Conservation (phyloP, 352 stramenopile species). For the Globisporangium recalcitrans region DNA sequence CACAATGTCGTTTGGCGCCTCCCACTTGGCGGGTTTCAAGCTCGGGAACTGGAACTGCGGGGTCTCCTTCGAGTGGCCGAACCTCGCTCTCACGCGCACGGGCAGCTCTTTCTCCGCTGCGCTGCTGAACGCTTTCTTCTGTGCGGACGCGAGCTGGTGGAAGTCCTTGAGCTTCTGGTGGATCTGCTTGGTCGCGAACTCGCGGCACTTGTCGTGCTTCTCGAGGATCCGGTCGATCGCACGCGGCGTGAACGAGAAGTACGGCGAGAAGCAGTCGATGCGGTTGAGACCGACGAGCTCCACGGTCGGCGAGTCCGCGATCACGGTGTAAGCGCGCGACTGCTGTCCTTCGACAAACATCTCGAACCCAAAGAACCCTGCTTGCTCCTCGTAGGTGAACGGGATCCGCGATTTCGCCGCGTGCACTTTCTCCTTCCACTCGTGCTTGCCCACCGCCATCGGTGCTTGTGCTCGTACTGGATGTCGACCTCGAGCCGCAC, state of each 20-base stretch:
- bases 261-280: conserved; percentile 67
- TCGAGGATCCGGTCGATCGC: conserved; percentile 54
- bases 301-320: conserved; percentile 44
- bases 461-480: conserved; percentile 60
- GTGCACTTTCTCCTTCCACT: conserved; percentile 55
- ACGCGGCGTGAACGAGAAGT: conserved; percentile 63
- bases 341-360: conserved; percentile 60
- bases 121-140: conserved; percentile 22
- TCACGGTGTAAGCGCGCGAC: conserved; percentile 44
- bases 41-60: conserved; percentile 60
- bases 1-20: conserved; percentile 50
- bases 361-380: conserved; percentile 64
- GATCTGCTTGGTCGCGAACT: conserved; percentile 37
- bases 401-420: conserved; percentile 42
- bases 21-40: conserved; percentile 39
- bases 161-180: conserved; percentile 55
- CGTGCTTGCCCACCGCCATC: conserved; percentile 43
- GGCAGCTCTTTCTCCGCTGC: conserved; percentile 19
- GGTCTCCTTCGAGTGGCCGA: conserved; percentile 35
- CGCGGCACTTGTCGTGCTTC: conserved; percentile 42
- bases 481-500: conserved; percentile 63
- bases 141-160: conserved; percentile 18
- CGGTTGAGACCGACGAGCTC: conserved; percentile 63
- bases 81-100: conserved; percentile 36
- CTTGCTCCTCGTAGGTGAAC: conserved; percentile 43